phyloP scores from a whole-genome alignment of 306 rosid genomes.

The Amphicarpaea edgeworthii region DNA sequence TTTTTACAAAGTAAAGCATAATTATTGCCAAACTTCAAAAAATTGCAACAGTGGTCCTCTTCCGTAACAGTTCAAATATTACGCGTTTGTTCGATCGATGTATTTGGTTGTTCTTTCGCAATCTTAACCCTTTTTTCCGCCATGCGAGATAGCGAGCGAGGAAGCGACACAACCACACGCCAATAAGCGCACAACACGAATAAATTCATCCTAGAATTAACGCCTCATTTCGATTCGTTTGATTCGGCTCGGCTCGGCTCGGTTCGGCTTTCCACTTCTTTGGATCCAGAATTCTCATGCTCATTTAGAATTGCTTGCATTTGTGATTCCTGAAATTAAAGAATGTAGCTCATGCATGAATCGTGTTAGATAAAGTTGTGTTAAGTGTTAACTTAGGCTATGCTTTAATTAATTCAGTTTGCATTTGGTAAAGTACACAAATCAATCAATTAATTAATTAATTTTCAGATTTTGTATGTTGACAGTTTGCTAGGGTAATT shows the following conservation, averaged over 20 bases:
- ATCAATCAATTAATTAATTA: background rate
- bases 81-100: constrained; percentile 15
- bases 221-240: constrained; percentile 39
- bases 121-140: constrained; percentile 43
- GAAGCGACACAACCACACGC: constrained; percentile 52
- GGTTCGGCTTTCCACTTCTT: constrained; percentile 47
- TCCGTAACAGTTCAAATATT: constrained; percentile 27
- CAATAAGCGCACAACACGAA: constrained; percentile 25
- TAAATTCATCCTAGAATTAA: constrained; percentile 12
- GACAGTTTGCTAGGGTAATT: constrained; percentile 52
- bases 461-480: constrained; percentile 49
- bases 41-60: constrained; percentile 21
- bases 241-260: constrained; percentile 43
- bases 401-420: constrained; percentile 1
- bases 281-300: constrained; percentile 25
- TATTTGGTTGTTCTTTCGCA: constrained; percentile 46
- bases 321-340: background rate
- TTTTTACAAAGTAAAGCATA: background rate
- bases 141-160: constrained; percentile 43
- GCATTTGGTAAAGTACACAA: background rate
- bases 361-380: background rate
- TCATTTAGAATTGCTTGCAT: constrained; percentile 22
- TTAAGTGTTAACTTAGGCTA: background rate
- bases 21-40: background rate
- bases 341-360: constrained; percentile 36